phyloP scores from a whole-genome alignment of 2,329 filamentous ascomycete species.

The Fusarium bactridioides region DNA sequence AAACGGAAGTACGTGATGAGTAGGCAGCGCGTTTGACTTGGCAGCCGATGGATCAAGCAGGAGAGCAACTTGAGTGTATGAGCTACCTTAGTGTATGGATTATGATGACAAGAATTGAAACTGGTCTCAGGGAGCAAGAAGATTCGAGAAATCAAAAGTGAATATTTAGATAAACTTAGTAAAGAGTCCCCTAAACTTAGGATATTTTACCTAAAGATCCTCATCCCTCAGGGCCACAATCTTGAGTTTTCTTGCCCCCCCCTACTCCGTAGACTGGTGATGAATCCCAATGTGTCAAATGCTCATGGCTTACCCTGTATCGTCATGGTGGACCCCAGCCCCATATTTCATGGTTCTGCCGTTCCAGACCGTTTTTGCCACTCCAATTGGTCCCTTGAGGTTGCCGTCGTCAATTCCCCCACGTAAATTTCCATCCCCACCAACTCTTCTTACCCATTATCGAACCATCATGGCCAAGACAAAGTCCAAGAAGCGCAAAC shows the following conservation, averaged over 20 bases:
- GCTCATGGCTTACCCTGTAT: background rate
- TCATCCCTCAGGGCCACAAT: background rate
- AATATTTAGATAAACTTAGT: background rate
- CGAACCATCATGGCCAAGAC: slow-evolving; percentile 51
- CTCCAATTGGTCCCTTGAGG: background rate
- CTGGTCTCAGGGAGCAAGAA: background rate
- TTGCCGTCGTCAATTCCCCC: background rate
- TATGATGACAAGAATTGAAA: accelerated
- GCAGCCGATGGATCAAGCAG: background rate
- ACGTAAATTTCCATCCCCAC: slow-evolving; percentile 23
- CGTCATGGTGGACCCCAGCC: accelerated
- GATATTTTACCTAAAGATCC: accelerated
- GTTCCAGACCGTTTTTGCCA: slow-evolving; percentile 14
- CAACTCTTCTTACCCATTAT: background rate
- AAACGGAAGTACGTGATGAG: background rate
- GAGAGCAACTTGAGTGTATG: too few species aligned
- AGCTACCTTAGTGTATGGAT: accelerated
- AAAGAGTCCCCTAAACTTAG: background rate
- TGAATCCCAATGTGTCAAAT: background rate
- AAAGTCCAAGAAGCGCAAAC: slow-evolving; percentile 57
- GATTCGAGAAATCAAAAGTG: accelerated
- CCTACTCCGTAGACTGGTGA: background rate
- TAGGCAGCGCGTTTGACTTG: background rate
- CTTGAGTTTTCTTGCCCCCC: background rate
- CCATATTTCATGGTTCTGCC: background rate